These are phyloP conservation scores for Asclepias syriaca DNA, from an alignment of 257 asterid genomes.

Conservation along the genomic window DNA sequence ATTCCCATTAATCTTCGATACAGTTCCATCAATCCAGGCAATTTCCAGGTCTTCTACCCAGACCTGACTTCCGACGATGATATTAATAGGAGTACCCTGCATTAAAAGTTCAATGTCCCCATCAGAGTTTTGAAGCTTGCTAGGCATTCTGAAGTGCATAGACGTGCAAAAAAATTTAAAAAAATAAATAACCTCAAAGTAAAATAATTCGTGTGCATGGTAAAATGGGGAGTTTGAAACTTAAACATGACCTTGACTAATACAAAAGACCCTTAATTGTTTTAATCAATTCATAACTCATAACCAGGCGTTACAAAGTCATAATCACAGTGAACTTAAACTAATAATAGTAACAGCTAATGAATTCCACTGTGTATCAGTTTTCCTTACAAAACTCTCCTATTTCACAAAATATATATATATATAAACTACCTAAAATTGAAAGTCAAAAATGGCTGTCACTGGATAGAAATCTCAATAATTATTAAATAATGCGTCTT, in stretches of 20 bases:
- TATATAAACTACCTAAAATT: not conserved
- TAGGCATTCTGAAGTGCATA: not conserved
- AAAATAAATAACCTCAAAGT: not conserved
- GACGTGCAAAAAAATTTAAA: not conserved
- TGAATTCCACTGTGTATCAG: not conserved
- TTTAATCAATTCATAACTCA: not conserved
- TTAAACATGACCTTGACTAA: not conserved
- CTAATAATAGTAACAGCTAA: not conserved
- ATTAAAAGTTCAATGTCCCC: slow-evolving; percentile 22
- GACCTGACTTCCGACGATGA: slow-evolving; percentile 81
- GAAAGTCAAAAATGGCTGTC: not conserved
- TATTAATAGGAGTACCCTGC: slow-evolving; percentile 87
- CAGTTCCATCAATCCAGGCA: slow-evolving; percentile 82
- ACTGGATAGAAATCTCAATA: not conserved
- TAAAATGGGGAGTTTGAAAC: slow-evolving; percentile 2
- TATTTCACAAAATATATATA: not conserved
- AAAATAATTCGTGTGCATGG: not conserved
- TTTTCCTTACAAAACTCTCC: not conserved
- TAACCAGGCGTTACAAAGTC: not conserved
- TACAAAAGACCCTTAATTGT: not conserved
- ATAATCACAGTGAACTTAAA: not conserved
- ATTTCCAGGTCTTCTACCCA: slow-evolving; percentile 79
- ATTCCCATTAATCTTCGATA: slow-evolving; percentile 64
- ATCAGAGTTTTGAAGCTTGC: slow-evolving; percentile 6
- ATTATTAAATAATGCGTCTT: not conserved